Percentiles rank a stretch among this genome's conserved stretches.
These are phyloP conservation scores for Trametes punicea DNA, from an alignment of 768 basidiomycete species.

Conservation along the genomic window DNA sequence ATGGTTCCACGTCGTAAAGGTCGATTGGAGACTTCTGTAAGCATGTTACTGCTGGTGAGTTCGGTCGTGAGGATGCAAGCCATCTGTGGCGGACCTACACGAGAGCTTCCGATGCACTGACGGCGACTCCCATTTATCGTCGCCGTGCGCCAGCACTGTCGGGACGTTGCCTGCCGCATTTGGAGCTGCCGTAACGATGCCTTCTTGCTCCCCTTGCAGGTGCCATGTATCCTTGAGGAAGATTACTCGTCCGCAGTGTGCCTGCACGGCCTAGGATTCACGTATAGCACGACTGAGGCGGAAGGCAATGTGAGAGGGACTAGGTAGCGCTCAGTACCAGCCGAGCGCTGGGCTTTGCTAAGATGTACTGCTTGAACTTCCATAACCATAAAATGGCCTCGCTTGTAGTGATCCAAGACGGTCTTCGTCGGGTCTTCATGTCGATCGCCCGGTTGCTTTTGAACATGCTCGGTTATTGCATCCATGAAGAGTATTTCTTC, in stretches of 20 bases:
- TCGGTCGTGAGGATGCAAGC: not conserved
- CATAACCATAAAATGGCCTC: not conserved
- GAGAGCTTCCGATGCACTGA: not conserved
- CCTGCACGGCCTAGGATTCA: slow-evolving; percentile 14
- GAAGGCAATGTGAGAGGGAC: not conserved
- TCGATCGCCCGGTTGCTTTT: not conserved
- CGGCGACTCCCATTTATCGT: not conserved
- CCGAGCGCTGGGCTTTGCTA: not conserved
- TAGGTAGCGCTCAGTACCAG: not conserved
- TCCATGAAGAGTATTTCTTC: not conserved
- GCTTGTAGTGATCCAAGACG: slow-evolving; percentile 5
- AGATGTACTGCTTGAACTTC: not conserved
- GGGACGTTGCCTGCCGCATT: not conserved
- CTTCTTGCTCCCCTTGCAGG: not conserved
- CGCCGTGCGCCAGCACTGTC: not conserved
- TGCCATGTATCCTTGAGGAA: slow-evolving; percentile 1
- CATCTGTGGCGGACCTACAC: not conserved
- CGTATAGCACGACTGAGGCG: slow-evolving; percentile 3
- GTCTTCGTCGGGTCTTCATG: not conserved
- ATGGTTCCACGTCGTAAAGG: not conserved
- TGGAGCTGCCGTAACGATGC: not conserved
- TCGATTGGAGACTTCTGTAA: not conserved
- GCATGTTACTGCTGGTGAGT: not conserved
- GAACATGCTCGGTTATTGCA: not conserved
- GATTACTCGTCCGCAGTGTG: not conserved